Conservation (phyloP, 2,329 filamentous ascomycete species). For the Podosphaera xanthii region DNA sequence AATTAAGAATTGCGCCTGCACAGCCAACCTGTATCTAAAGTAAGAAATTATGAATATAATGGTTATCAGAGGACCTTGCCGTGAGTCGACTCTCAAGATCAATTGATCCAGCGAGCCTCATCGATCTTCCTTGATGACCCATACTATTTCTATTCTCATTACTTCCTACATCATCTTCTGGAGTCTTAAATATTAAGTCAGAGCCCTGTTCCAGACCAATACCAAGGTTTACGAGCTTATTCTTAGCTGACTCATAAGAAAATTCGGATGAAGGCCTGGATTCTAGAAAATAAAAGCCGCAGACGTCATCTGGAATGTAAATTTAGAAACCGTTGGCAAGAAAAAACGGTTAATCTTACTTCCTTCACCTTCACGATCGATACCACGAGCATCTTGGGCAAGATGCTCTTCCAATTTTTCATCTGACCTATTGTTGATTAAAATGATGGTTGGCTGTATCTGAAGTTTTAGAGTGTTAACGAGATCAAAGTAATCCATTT, state of each 20-base stretch:
- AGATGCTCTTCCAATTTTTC: slow-evolving; percentile 15
- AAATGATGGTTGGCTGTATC: slow-evolving; percentile 29
- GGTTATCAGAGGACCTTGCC: slow-evolving; percentile 20
- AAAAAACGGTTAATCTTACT: slow-evolving; percentile 6
- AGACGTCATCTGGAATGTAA: slow-evolving; percentile 16
- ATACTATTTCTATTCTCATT: slow-evolving; percentile 16
- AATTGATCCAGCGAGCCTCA: slow-evolving; percentile 47
- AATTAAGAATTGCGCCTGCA: slow-evolving; percentile 63
- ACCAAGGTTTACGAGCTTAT: slow-evolving; percentile 37
- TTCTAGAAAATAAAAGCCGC: slow-evolving; percentile 31
- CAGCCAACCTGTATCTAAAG: slow-evolving; percentile 36
- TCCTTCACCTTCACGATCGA: slow-evolving; percentile 9
- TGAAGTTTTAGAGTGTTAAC: slow-evolving; percentile 37
- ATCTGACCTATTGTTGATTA: slow-evolving; percentile 21
- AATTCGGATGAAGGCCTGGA: slow-evolving; percentile 53
- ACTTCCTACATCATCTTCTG: slow-evolving; percentile 21
- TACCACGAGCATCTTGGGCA: slow-evolving; percentile 12
- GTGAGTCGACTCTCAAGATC: slow-evolving; percentile 53
- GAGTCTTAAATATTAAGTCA: slow-evolving; percentile 37
- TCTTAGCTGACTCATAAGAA: slow-evolving; percentile 38
- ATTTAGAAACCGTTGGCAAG: not conserved
- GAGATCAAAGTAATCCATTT: slow-evolving; percentile 42
- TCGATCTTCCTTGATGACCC: slow-evolving; percentile 36
- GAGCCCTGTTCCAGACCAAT: slow-evolving; percentile 20
- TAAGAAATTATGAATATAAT: slow-evolving; percentile 3